Percentiles rank a stretch among this genome's conserved stretches.
Conservation (phyloP, 352 stramenopile species). For the Phytophthora capsici region DNA sequence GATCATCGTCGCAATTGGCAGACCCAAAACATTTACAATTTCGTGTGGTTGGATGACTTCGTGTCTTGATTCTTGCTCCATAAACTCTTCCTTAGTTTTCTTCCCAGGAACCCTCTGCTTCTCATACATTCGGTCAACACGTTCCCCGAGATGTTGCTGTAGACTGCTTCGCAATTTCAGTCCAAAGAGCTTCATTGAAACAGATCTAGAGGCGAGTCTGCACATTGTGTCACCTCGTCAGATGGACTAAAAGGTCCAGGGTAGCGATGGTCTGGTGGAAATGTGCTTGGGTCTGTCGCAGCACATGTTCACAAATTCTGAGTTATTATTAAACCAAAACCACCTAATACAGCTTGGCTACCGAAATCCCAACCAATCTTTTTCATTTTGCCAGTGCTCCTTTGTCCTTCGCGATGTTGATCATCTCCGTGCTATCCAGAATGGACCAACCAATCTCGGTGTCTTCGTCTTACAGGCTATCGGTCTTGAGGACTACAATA, state of each 20-base stretch:
- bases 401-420: no score
- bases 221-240: not conserved
- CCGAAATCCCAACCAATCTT: no score
- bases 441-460: no score
- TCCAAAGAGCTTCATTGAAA: not conserved
- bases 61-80: not conserved
- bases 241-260: not conserved
- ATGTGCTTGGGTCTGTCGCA: not conserved
- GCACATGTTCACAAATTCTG: no score
- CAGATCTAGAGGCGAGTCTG: not conserved
- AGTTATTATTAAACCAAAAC: no score
- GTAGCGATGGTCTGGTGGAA: not conserved
- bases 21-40: not conserved
- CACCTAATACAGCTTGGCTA: no score
- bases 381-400: no score
- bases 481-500: no score
- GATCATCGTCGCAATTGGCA: constrained; percentile 2
- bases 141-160: not conserved
- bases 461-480: no score
- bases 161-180: not conserved
- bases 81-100: not conserved
- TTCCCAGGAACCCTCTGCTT: constrained; percentile 2
- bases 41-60: not conserved
- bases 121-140: not conserved
- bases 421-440: no score